Percentiles rank a stretch among this genome's conserved stretches.
These are phyloP conservation scores for Echites panduratus DNA, from an alignment of 257 asterid genomes.

Conservation along the genomic window DNA sequence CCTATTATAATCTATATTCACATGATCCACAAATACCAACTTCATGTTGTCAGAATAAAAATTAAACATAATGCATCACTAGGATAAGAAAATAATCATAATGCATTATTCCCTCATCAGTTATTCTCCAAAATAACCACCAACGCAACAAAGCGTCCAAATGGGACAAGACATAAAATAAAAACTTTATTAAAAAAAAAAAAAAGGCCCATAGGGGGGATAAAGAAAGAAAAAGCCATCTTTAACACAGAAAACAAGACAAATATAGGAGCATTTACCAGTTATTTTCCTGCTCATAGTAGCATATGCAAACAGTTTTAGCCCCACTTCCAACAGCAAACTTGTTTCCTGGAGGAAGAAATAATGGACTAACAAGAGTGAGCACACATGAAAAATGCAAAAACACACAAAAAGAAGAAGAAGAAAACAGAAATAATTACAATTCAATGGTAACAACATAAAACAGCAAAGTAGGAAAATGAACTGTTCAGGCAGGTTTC, in stretches of 20 bases:
- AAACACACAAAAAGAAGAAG: background rate
- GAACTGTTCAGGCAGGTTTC: background rate
- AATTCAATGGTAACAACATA: background rate
- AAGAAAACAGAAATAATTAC: background rate
- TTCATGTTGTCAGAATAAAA: background rate
- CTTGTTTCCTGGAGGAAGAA: constrained; percentile 69
- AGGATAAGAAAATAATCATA: background rate
- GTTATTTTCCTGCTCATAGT: constrained; percentile 98
- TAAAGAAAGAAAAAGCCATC: background rate
- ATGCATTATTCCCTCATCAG: background rate
- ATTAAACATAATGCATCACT: background rate
- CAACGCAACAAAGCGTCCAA: background rate
- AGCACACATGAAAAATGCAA: background rate
- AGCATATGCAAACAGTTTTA: constrained; percentile 96
- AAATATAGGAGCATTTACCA: constrained; percentile 48
- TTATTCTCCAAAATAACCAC: background rate
- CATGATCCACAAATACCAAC: background rate
- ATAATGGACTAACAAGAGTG: background rate
- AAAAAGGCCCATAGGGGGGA: background rate
- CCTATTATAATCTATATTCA: constrained; percentile 14
- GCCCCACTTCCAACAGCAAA: constrained; percentile 99
- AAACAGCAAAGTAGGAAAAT: background rate
- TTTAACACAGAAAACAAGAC: background rate
- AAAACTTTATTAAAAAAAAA: too few species aligned
- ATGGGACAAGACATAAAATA: background rate